Percentiles rank a stretch among this genome's conserved stretches.
phyloP scores from a whole-genome alignment of 176 grass and related monocot species.

The Phoenix roebelenii region DNA sequence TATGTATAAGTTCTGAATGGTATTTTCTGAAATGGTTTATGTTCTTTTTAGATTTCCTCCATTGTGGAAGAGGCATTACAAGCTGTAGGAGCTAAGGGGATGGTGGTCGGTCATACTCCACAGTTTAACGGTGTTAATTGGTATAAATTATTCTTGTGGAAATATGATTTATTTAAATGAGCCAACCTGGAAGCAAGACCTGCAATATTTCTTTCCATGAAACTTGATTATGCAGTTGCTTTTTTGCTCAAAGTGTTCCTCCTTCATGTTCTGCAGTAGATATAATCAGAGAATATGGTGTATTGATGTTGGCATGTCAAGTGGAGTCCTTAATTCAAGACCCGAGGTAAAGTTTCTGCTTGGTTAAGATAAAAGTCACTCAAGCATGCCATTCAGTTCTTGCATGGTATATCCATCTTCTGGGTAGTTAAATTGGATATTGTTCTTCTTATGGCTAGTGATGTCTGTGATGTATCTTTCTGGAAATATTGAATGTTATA shows the following conservation, averaged over 20 bases:
- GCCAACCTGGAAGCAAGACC: not conserved
- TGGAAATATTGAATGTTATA: too few relatives aligned
- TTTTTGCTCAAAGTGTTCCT: too few relatives aligned
- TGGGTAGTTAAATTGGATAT: not conserved
- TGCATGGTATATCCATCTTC: too few relatives aligned
- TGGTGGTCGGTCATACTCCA: constrained; percentile 91
- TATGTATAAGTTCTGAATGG: too few relatives aligned
- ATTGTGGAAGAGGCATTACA: constrained; percentile 62
- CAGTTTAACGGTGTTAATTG: constrained; percentile 69
- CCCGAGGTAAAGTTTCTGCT: constrained; percentile 53
- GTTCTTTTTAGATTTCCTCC: constrained; percentile 60
- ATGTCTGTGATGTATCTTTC: too few relatives aligned
- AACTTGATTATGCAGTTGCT: too few relatives aligned
- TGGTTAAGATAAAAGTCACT: too few relatives aligned
- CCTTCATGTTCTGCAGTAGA: constrained; percentile 40
- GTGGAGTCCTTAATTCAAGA: constrained; percentile 68
- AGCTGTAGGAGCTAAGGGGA: constrained; percentile 66
- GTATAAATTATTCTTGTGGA: constrained; percentile 16
- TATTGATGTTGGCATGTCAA: constrained; percentile 93
- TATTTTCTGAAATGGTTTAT: not conserved
- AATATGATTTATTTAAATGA: not conserved
- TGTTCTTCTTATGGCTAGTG: not conserved
- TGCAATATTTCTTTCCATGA: constrained; percentile 1
- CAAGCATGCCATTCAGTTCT: too few relatives aligned
- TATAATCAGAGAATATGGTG: constrained; percentile 83